These are phyloP conservation scores for Fonsecaea monophora DNA, from an alignment of 2,329 filamentous ascomycete genomes.

Conservation along the genomic window DNA sequence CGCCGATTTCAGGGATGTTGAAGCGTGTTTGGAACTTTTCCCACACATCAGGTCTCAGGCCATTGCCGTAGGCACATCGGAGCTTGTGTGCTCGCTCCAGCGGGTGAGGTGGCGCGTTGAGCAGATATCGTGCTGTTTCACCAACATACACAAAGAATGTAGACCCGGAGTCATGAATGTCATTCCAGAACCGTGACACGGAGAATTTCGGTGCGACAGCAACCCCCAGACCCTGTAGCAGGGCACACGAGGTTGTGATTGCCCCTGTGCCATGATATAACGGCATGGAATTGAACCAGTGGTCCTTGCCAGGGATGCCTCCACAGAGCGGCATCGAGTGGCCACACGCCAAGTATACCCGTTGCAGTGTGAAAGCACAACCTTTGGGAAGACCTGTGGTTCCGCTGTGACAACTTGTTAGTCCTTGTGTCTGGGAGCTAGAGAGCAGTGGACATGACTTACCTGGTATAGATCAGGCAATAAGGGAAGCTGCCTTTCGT, in stretches of 20 bases:
- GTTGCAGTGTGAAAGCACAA: constrained; percentile 64
- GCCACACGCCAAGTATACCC: constrained; percentile 50
- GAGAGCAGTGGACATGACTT: constrained; percentile 25
- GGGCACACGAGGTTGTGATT: constrained; percentile 62
- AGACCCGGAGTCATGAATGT: constrained; percentile 48
- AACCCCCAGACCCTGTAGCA: constrained; percentile 55
- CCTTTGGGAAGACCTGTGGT: constrained; percentile 80
- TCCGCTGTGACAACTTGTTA: constrained; percentile 5
- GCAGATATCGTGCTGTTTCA: constrained; percentile 58
- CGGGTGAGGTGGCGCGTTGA: constrained; percentile 52
- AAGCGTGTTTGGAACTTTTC: constrained; percentile 51
- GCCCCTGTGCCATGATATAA: constrained; percentile 78
- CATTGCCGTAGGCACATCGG: constrained; percentile 56
- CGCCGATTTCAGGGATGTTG: constrained; percentile 61
- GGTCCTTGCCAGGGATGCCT: constrained; percentile 51
- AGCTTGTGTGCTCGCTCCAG: constrained; percentile 55
- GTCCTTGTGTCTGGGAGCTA: neutral
- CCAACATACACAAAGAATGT: constrained; percentile 66
- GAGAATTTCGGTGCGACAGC: constrained; percentile 49
- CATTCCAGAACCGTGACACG: constrained; percentile 41
- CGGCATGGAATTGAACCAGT: constrained; percentile 79
- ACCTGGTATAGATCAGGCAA: constrained; percentile 73
- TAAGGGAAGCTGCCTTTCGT: constrained; percentile 63
- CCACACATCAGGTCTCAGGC: constrained; percentile 58
- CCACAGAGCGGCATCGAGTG: constrained; percentile 32